phyloP scores from a whole-genome alignment of 2,329 filamentous ascomycete species.

The Paracamarosporium sp. region DNA sequence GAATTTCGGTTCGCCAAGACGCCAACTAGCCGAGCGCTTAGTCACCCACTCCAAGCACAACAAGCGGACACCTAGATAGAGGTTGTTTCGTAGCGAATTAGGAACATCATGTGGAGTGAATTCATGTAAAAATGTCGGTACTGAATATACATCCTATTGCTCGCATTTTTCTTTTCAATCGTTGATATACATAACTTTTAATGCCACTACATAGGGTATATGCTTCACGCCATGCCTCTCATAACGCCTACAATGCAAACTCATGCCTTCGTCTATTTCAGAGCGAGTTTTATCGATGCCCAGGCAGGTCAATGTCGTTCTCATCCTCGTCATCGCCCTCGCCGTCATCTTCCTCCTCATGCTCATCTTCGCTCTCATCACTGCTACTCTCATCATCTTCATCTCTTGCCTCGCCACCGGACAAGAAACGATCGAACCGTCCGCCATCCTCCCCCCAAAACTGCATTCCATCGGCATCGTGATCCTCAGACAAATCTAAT shows the following conservation, averaged over 20 bases:
- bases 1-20: slow-evolving; percentile 2
- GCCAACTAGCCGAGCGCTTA: slow-evolving; percentile 15
- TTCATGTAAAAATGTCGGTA: too few species aligned
- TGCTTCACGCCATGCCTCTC: not conserved
- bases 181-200: not conserved
- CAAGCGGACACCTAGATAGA: too few species aligned
- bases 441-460: slow-evolving; percentile 43
- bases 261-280: not conserved
- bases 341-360: slow-evolving; percentile 29
- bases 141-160: too few species aligned
- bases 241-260: slow-evolving; percentile 16
- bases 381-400: slow-evolving; percentile 40
- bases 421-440: slow-evolving; percentile 27
- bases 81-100: not conserved
- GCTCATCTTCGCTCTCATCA: slow-evolving; percentile 41
- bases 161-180: too few species aligned
- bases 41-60: not conserved
- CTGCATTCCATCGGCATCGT: slow-evolving; percentile 37
- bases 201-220: slow-evolving; percentile 1
- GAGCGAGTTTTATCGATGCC: slow-evolving; percentile 33
- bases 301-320: slow-evolving; percentile 42
- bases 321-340: slow-evolving; percentile 25
- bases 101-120: too few species aligned
- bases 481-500: slow-evolving; percentile 34
- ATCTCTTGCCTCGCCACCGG: slow-evolving; percentile 32